Base-by-base conservation (phyloP, 163 green algal species). In the Chloromonas sp. region DNA sequence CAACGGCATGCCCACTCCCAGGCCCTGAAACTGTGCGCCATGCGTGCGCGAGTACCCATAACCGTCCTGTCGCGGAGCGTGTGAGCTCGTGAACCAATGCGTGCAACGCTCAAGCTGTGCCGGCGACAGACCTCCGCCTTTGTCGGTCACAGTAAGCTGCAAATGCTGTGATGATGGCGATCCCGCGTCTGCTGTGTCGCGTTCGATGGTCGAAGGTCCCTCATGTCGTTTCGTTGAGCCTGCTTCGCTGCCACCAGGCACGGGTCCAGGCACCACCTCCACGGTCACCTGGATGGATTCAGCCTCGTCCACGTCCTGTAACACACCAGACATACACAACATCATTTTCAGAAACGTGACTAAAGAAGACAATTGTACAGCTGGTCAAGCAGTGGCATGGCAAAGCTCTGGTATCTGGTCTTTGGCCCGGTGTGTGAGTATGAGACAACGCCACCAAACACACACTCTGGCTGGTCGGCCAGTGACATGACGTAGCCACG, bases 1-100 rank as follows among this genome's bases (percentile, higher is more conserved):
- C 82, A 91, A 84, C 14, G 88, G 88, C 66, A 89, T 82, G 71
- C 88, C 88, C 60, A 89, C 88, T 57, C 88, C 88, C 57, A 86
- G 79, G 11, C 88, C 88, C 11, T 88, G 84, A 66, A 91, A 90
- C 71, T 74, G 81, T 57, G 71, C 81, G 76, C 88, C 88, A 60
- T 90, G 86, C 60, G 85, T 87, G 57, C 87, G 84, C 0, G 86
- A 90, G 83, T 91, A 91, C 13, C 82, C 84, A 66, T 91, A 91
- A 5, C 84, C 14, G 81, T 66, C 5, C 5, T 8, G 8, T 11
- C 66, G 66, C 11, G 66, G 11, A 11, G 66, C 66, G 11, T 76
- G 66, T 11, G 66, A 76, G 8, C 8, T 76, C 8, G 66, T 11
- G 11, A 76, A 76, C 8, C 11, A 76, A 11, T 76, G 66, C 66